These are phyloP conservation scores for Drechslera avenae DNA, from an alignment of 2,329 filamentous ascomycete genomes.

Conservation along the genomic window DNA sequence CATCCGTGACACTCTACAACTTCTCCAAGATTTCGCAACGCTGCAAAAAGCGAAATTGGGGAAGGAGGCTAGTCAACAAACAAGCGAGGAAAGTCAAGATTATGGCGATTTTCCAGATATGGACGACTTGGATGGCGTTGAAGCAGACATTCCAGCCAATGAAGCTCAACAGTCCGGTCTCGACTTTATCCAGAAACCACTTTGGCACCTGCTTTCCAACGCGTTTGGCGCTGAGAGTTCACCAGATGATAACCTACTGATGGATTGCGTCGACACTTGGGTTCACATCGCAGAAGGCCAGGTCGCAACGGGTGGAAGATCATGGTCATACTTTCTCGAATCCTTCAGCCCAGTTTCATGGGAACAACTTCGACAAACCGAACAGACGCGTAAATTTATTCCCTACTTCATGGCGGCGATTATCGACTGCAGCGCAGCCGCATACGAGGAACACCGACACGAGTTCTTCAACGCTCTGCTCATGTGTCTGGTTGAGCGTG, in stretches of 20 bases:
- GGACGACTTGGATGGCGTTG: constrained; percentile 51
- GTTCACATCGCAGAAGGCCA: constrained; percentile 54
- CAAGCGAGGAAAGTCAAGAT: constrained; percentile 67
- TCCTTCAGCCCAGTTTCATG: constrained; percentile 59
- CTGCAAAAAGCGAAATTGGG: constrained; percentile 14
- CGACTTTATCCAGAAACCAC: constrained; percentile 53
- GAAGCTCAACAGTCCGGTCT: constrained; percentile 27
- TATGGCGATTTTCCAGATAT: constrained; percentile 65
- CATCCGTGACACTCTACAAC: constrained; percentile 57
- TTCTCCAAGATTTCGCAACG: constrained; percentile 52
- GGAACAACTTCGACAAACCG: constrained; percentile 53
- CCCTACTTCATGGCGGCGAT: constrained; percentile 53
- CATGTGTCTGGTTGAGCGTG: constrained; percentile 62
- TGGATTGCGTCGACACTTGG: constrained; percentile 62
- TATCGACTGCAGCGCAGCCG: constrained; percentile 46
- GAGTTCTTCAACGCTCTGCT: constrained; percentile 62
- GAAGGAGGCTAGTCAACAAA: constrained; percentile 40
- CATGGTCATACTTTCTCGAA: constrained; percentile 63
- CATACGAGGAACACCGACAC: constrained; percentile 53
- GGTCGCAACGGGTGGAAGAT: constrained; percentile 52
- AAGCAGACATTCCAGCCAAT: constrained; percentile 10
- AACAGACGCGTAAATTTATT: constrained; percentile 53
- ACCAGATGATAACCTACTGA: constrained; percentile 59
- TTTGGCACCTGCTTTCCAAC: constrained; percentile 63
- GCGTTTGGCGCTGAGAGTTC: constrained; percentile 64